Percentiles rank a stretch among this genome's conserved stretches.
phyloP scores from a whole-genome alignment of 306 rosid genomes.

The Astragalus glycyphyllos region DNA sequence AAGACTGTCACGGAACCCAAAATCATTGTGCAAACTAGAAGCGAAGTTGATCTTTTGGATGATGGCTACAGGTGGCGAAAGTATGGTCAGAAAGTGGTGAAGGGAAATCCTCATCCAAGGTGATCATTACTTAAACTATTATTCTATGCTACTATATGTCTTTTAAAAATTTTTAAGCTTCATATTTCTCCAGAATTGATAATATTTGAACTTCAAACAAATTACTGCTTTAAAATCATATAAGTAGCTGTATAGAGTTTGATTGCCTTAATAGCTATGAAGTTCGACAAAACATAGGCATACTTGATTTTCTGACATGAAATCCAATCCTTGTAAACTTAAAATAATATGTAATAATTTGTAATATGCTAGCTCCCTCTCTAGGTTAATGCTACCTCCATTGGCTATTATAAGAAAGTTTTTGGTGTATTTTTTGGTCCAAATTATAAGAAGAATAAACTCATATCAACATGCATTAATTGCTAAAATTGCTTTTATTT shows the following conservation, averaged over 20 bases:
- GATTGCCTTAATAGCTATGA: constrained; percentile 12
- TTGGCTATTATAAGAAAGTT: no score
- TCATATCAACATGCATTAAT: no score
- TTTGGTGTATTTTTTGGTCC: no score
- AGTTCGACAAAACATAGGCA: constrained; percentile 18
- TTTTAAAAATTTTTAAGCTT: constrained; percentile 24
- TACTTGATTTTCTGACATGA: constrained; percentile 24
- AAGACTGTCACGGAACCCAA: constrained; percentile 91
- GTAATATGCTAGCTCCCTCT: constrained; percentile 17
- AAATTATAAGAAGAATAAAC: no score
- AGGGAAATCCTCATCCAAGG: constrained; percentile 99
- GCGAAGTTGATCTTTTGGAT: constrained; percentile 94
- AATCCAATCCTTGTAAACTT: constrained; percentile 8
- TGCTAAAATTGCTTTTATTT: no score
- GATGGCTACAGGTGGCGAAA: constrained; percentile 98
- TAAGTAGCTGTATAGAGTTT: constrained; percentile 17
- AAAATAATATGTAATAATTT: neutral
- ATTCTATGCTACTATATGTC: constrained; percentile 25
- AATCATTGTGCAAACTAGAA: constrained; percentile 93
- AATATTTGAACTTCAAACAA: neutral
- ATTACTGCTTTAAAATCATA: constrained; percentile 26
- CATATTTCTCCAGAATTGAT: neutral
- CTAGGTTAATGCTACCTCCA: neutral
- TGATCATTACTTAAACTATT: constrained; percentile 42
- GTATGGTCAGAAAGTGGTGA: constrained; percentile 97